Percentiles rank a stretch among this genome's conserved stretches.
phyloP scores from a whole-genome alignment of 257 asterid species.

The Solanum chiquidenum region DNA sequence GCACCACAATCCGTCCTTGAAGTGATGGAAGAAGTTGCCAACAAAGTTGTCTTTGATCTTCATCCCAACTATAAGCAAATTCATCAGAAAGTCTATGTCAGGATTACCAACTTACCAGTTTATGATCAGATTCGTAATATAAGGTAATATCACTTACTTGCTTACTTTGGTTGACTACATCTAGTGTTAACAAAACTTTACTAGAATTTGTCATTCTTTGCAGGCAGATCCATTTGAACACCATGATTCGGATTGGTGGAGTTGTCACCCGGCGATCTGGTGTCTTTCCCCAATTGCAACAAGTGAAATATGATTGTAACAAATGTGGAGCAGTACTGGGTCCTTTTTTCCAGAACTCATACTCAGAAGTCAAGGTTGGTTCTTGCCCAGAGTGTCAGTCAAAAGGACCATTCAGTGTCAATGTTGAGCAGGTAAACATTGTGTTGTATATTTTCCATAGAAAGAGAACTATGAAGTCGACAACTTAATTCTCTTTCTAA shows the following conservation, averaged over 20 bases:
- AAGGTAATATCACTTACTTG: constrained; percentile 31
- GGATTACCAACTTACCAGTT: constrained; percentile 89
- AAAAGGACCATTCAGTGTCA: constrained; percentile 89
- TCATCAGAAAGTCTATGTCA: constrained; percentile 77
- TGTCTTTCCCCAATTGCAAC: constrained; percentile 94
- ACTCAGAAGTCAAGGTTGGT: constrained; percentile 96
- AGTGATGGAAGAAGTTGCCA: constrained; percentile 97
- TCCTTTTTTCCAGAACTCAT: constrained; percentile 95
- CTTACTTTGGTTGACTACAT: neutral
- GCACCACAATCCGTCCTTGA: constrained; percentile 99
- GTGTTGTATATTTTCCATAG: neutral
- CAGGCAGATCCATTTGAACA: constrained; percentile 97
- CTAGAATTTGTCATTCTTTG: constrained; percentile 1
- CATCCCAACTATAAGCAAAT: constrained; percentile 85
- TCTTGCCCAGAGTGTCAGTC: constrained; percentile 97
- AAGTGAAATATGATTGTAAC: constrained; percentile 87
- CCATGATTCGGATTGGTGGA: constrained; percentile 96
- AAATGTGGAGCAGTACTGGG: constrained; percentile 88
- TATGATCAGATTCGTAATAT: constrained; percentile 96
- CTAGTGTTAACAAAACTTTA: neutral
- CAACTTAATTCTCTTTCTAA: neutral
- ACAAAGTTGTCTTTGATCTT: constrained; percentile 69
- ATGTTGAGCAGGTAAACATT: constrained; percentile 77
- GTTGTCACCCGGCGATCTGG: constrained; percentile 97
- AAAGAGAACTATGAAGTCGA: neutral